Evolutionary conservation across 257 asterid species (phyloP).

Genomic region (Rhazya stricta): DNA sequence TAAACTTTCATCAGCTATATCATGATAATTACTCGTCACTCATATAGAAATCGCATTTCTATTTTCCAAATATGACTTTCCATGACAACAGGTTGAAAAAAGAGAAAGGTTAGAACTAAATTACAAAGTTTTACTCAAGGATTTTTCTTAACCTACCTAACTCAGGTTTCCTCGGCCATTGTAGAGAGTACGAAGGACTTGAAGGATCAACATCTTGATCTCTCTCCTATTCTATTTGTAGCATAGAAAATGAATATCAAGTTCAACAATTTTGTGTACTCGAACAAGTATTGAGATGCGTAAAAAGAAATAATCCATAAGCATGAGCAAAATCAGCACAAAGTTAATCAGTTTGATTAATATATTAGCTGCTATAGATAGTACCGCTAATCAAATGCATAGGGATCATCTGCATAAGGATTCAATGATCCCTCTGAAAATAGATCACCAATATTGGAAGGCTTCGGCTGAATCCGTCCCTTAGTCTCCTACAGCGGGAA

Average conservation of each 20-base stretch:
- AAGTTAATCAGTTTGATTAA: not conserved
- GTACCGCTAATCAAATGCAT: slow-evolving; percentile 89
- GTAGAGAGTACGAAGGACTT: not conserved
- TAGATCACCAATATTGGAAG: slow-evolving; percentile 83
- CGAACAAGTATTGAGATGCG: not conserved
- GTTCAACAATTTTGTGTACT: not conserved
- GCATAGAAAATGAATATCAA: not conserved
- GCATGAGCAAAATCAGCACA: not conserved
- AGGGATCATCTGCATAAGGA: slow-evolving; percentile 96
- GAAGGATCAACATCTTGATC: not conserved
- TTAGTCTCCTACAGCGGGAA: slow-evolving; percentile 39
- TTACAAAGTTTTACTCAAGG: not conserved
- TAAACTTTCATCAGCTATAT: not conserved
- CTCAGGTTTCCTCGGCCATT: not conserved
- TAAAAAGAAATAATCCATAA: not conserved
- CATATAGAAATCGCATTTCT: not conserved
- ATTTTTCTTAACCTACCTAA: not conserved
- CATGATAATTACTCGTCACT: not conserved
- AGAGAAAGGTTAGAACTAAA: not conserved
- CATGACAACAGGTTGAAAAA: not conserved
- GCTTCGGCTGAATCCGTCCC: slow-evolving; percentile 41
- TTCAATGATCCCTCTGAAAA: slow-evolving; percentile 94
- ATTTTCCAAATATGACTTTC: not conserved
- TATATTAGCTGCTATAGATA: not conserved
- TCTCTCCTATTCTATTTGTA: not conserved